These are phyloP conservation scores for Symbiodinium natans DNA, from an alignment of 73 alveolate species.

Conservation along the genomic window DNA sequence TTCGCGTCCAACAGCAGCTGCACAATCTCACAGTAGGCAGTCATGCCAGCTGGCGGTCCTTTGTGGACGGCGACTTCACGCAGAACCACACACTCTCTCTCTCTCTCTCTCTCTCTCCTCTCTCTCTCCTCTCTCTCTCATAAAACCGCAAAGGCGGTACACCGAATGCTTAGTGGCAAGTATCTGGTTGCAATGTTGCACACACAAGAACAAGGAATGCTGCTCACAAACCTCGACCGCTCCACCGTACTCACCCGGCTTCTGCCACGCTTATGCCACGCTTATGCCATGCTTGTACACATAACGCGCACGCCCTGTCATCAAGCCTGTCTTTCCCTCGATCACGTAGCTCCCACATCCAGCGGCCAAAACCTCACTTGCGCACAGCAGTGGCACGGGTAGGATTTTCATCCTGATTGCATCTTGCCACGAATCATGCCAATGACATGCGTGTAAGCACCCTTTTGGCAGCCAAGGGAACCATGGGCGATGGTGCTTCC, in stretches of 20 bases:
- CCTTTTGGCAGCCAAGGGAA: constrained; percentile 10
- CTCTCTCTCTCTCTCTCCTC: no score
- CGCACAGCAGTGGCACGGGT: neutral
- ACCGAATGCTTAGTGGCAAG: no score
- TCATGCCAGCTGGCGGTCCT: constrained; percentile 58
- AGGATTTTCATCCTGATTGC: neutral
- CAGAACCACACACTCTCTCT: no score
- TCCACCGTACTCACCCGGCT: no score
- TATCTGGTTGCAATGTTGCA: no score
- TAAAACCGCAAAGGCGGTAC: no score
- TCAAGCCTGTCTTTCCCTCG: constrained; percentile 43
- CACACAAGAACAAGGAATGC: no score
- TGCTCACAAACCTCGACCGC: no score
- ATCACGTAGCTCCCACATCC: constrained; percentile 24
- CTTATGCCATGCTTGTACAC: no score
- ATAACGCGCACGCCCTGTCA: no score
- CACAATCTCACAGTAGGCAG: constrained; percentile 69
- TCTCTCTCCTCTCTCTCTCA: no score
- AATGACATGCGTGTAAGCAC: neutral
- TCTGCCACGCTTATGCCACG: no score
- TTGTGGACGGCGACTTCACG: neutral
- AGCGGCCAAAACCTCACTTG: neutral
- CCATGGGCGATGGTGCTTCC: constrained; percentile 31
- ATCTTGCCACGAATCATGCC: neutral
- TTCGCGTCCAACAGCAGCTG: constrained; percentile 34